These are phyloP conservation scores for Tetrapisispora phaffii DNA, from an alignment of 805 yeast species.

Conservation along the genomic window DNA sequence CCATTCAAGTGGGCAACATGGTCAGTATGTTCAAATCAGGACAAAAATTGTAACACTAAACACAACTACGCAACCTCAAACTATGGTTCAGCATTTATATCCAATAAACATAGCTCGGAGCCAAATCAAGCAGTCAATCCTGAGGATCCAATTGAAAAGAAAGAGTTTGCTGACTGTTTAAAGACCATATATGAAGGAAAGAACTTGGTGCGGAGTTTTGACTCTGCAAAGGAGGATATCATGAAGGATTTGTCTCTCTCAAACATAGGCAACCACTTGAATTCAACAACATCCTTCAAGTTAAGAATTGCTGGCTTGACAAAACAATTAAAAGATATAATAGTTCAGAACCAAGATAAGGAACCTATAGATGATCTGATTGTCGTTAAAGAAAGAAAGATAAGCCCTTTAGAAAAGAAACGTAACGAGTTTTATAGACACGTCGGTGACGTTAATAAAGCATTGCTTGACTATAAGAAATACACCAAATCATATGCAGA, in stretches of 20 bases:
- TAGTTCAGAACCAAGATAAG: conserved; percentile 9
- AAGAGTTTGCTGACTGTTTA: conserved; percentile 26
- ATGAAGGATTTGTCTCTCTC: conserved; percentile 6
- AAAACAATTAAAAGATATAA: conserved; percentile 18
- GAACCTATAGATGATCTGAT: conserved; percentile 17
- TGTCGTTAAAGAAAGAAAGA: conserved; percentile 21
- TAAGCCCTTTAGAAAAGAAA: conserved; percentile 21
- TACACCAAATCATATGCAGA: conserved; percentile 37
- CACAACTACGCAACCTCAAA: conserved; percentile 9
- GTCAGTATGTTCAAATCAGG: conserved; percentile 6
- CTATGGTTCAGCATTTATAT: conserved; percentile 33
- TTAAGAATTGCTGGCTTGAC: conserved; percentile 11
- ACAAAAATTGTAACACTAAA: background rate
- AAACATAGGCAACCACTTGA: background rate
- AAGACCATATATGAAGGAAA: conserved; percentile 29
- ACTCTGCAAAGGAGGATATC: background rate
- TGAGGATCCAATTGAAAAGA: background rate
- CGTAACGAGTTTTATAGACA: conserved; percentile 14
- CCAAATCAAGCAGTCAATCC: conserved; percentile 4
- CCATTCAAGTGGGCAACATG: conserved; percentile 25
- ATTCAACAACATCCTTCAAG: conserved; percentile 5
- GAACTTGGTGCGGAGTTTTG: background rate
- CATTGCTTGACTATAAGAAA: conserved; percentile 24
- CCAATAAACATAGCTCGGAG: conserved; percentile 9
- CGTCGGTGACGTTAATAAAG: conserved; percentile 20